Conservation (phyloP, 2,329 filamentous ascomycete genomes). For the Madurella fahalii region DNA sequence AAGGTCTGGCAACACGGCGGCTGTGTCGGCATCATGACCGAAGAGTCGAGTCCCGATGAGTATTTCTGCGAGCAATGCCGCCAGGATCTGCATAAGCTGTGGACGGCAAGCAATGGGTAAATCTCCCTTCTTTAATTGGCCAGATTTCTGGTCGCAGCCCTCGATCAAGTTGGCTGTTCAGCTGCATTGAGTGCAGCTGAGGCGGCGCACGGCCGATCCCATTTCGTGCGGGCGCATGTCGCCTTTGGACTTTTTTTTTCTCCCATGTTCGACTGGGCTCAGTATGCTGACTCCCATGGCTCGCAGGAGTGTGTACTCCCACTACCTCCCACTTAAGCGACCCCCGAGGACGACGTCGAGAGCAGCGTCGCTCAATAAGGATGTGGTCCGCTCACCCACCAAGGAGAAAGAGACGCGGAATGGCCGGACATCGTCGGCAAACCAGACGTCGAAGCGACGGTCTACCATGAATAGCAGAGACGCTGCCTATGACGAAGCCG, state of each 20-base stretch:
- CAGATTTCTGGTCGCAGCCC: conserved; percentile 3
- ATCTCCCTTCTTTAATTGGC: conserved; percentile 34
- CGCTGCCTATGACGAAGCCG: conserved; percentile 93
- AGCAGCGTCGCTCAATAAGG: conserved; percentile 63
- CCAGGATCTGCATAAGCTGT: conserved; percentile 84
- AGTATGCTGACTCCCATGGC: conserved; percentile 37
- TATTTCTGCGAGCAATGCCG: conserved; percentile 97
- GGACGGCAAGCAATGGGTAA: conserved; percentile 79
- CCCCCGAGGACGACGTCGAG: conserved; percentile 54
- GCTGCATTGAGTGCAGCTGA: conserved; percentile 26
- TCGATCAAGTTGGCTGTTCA: conserved; percentile 21
- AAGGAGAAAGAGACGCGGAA: conserved; percentile 53
- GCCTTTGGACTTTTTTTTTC: neutral
- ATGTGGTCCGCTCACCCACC: conserved; percentile 48
- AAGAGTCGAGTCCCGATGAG: conserved; percentile 87
- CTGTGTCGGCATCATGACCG: conserved; percentile 94
- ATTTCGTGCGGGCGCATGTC: conserved; percentile 18
- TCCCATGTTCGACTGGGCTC: neutral
- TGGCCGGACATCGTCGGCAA: conserved; percentile 48
- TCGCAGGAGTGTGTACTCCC: conserved; percentile 60
- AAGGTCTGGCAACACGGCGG: conserved; percentile 99
- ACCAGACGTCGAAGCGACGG: conserved; percentile 70
- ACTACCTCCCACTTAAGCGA: conserved; percentile 59
- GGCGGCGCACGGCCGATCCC: conserved; percentile 27
- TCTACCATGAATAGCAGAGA: conserved; percentile 97